These are phyloP conservation scores for Rhynchosporium secalis DNA, from an alignment of 2,329 filamentous ascomycete species.

Conservation along the genomic window DNA sequence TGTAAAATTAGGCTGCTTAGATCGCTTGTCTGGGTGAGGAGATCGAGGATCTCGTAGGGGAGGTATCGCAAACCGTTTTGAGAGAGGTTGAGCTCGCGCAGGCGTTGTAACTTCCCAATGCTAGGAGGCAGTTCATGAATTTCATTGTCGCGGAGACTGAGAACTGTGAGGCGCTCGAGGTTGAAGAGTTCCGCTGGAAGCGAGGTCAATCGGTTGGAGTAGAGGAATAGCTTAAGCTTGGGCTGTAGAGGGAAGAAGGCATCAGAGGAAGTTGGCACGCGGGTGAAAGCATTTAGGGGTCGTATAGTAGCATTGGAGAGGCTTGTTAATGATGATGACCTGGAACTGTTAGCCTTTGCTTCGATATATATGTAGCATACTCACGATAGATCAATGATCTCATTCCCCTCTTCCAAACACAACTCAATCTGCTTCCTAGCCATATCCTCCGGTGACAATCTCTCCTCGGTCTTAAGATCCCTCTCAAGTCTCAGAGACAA, in stretches of 20 bases:
- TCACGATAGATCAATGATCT: constrained; percentile 63
- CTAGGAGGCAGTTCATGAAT: constrained; percentile 60
- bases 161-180: constrained; percentile 60
- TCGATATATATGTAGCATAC: constrained; percentile 34
- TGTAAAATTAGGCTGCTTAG: constrained; percentile 56
- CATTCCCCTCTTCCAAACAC: constrained; percentile 59
- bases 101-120: constrained; percentile 57
- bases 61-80: constrained; percentile 62
- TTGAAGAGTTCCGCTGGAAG: constrained; percentile 63
- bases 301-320: constrained; percentile 59
- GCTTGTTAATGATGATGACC: constrained; percentile 44
- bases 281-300: constrained; percentile 55
- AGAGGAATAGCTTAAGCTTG: constrained; percentile 60
- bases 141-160: constrained; percentile 65
- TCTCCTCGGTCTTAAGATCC: constrained; percentile 14
- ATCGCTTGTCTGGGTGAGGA: constrained; percentile 49
- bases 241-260: constrained; percentile 59
- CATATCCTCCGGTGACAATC: constrained; percentile 43
- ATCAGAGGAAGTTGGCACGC: constrained; percentile 42
- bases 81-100: constrained; percentile 64
- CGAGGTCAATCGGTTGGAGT: constrained; percentile 55
- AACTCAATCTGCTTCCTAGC: constrained; percentile 50
- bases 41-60: constrained; percentile 61
- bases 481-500: constrained; percentile 23
- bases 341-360: constrained; percentile 25